These are phyloP conservation scores for Gymnopilus junonius DNA, from an alignment of 768 basidiomycete genomes.

Conservation along the genomic window DNA sequence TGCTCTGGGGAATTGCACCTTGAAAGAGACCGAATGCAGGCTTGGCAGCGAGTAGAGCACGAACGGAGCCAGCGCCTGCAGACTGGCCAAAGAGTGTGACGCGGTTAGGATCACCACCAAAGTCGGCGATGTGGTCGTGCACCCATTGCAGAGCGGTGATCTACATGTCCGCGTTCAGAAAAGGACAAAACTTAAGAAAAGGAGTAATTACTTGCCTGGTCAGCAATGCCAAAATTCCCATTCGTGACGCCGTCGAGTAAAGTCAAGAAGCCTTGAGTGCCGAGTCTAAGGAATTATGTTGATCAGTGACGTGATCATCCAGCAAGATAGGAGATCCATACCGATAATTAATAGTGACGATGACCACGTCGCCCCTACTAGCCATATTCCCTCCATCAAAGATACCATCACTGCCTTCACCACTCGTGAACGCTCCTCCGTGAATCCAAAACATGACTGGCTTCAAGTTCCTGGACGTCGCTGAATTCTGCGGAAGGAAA, in stretches of 20 bases:
- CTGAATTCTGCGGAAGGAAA: constrained; percentile 27
- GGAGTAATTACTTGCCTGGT: constrained; percentile 36
- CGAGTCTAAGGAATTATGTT: constrained; percentile 27
- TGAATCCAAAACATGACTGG: constrained; percentile 58
- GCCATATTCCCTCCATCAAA: constrained; percentile 50
- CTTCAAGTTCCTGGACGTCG: constrained; percentile 28
- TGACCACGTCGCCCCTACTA: constrained; percentile 43
- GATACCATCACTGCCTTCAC: constrained; percentile 41
- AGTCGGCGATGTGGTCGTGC: constrained; percentile 52
- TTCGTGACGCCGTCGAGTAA: constrained; percentile 44
- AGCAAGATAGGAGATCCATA: constrained; percentile 35
- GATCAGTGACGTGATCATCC: constrained; percentile 36
- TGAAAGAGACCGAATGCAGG: constrained; percentile 42
- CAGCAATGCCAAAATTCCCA: constrained; percentile 51
- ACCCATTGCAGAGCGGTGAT: constrained; percentile 48
- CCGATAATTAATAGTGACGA: constrained; percentile 48
- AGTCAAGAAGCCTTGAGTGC: constrained; percentile 48
- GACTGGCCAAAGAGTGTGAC: constrained; percentile 62
- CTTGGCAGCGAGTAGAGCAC: constrained; percentile 39
- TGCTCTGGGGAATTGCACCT: constrained; percentile 48
- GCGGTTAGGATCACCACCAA: constrained; percentile 57
- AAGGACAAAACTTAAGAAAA: neutral
- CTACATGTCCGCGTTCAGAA: constrained; percentile 9
- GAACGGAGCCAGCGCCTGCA: constrained; percentile 52
- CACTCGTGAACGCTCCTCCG: constrained; percentile 49